These are phyloP conservation scores for Sporothrix curviconia DNA, from an alignment of 2,329 filamentous ascomycete genomes.

Conservation along the genomic window DNA sequence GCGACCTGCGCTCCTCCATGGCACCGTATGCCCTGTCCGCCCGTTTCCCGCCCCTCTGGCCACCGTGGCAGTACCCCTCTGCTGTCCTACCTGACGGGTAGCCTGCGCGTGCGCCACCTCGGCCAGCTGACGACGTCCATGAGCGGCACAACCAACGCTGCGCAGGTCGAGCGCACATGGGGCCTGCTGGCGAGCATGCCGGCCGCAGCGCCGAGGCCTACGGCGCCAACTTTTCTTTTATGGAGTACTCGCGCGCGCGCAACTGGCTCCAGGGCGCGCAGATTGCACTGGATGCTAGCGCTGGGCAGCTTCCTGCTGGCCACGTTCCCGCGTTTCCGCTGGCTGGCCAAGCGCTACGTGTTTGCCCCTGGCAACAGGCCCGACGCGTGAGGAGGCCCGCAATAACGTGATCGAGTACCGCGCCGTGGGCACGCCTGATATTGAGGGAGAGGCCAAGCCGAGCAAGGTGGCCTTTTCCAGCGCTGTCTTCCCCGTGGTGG, in stretches of 20 bases:
- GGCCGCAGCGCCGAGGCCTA: slow-evolving; percentile 44
- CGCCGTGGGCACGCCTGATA: slow-evolving; percentile 57
- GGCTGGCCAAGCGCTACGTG: slow-evolving; percentile 37
- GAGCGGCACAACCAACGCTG: slow-evolving; percentile 42
- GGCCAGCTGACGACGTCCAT: slow-evolving; percentile 51
- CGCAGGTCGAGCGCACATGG: slow-evolving; percentile 57
- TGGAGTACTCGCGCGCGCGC: slow-evolving; percentile 45
- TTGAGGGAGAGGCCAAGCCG: slow-evolving; percentile 22
- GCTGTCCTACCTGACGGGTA: slow-evolving; percentile 43
- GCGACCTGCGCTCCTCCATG: slow-evolving; percentile 39
- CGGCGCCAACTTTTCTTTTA: slow-evolving; percentile 55
- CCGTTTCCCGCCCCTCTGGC: slow-evolving; percentile 39
- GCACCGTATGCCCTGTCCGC: slow-evolving; percentile 53
- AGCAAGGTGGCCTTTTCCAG: slow-evolving; percentile 48
- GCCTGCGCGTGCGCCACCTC: slow-evolving; percentile 42
- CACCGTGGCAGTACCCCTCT: slow-evolving; percentile 30
- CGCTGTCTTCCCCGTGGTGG: slow-evolving; percentile 52
- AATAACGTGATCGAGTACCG: slow-evolving; percentile 58
- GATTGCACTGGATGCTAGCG: slow-evolving; percentile 43
- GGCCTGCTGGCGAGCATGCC: slow-evolving; percentile 45
- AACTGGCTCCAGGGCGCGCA: slow-evolving; percentile 45
- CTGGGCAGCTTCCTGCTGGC: slow-evolving; percentile 39
- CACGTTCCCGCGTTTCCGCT: slow-evolving; percentile 39
- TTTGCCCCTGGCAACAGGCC: slow-evolving; percentile 51
- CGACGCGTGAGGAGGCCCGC: slow-evolving; percentile 44